Evolutionary conservation across 495 filamentous ascomycete genomes (phyloP).

Genomic region (Oidiodendron maius): DNA sequence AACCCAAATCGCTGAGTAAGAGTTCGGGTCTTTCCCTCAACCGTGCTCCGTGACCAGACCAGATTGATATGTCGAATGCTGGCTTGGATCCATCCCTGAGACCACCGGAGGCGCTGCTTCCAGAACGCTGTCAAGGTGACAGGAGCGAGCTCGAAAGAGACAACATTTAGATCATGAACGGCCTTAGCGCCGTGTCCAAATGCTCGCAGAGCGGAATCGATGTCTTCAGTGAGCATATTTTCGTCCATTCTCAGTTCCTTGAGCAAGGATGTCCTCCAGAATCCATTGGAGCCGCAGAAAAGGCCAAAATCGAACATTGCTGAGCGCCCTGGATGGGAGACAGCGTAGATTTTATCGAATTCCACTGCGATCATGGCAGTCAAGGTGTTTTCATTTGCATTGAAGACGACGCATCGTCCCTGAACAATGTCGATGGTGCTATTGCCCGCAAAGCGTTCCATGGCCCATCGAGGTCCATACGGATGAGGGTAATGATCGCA

Average conservation of each 20-base stretch:
- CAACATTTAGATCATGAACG: constrained; percentile 9
- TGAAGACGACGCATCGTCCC: constrained; percentile 35
- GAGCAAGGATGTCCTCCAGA: constrained; percentile 30
- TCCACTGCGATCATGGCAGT: constrained; percentile 33
- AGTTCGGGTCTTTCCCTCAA: background rate
- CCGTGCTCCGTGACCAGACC: background rate
- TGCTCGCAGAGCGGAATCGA: constrained; percentile 34
- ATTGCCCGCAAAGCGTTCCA: constrained; percentile 28
- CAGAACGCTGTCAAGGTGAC: background rate
- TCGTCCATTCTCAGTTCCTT: constrained; percentile 34
- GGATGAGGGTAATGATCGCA: constrained; percentile 37
- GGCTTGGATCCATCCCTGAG: constrained; percentile 11
- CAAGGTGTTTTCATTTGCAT: constrained; percentile 25
- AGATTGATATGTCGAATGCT: constrained; percentile 1
- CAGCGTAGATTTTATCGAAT: constrained; percentile 39
- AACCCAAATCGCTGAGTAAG: constrained; percentile 2
- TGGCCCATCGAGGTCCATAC: constrained; percentile 32
- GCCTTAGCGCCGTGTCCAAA: background rate
- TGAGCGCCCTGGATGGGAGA: constrained; percentile 33
- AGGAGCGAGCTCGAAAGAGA: constrained; percentile 13
- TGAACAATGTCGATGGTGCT: constrained; percentile 32
- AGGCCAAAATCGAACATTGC: constrained; percentile 32
- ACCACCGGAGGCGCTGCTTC: constrained; percentile 10
- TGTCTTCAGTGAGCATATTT: constrained; percentile 35
- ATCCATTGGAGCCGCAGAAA: constrained; percentile 36